These are phyloP conservation scores for Chlamydomonas reinhardtii DNA, from an alignment of 163 green algal genomes.

Conservation along the genomic window DNA sequence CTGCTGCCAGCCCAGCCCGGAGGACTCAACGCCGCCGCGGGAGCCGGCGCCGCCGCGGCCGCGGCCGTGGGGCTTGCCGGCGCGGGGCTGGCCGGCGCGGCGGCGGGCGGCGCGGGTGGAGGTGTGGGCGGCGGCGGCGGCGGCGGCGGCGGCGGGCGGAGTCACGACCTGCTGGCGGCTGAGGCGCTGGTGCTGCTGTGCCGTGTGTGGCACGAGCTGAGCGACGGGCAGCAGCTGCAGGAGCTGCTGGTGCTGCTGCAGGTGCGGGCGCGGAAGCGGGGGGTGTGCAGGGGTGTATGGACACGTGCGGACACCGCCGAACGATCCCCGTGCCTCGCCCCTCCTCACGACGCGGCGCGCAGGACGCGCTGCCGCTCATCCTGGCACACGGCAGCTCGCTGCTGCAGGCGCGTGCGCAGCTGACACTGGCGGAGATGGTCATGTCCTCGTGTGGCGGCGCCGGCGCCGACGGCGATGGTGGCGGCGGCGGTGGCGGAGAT, in stretches of 20 bases:
- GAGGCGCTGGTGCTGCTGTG: constrained; percentile 44
- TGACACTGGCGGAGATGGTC: constrained; percentile 61
- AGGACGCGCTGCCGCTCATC: constrained; percentile 64
- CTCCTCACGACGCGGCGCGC: too few species aligned
- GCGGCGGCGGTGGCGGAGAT: too few species aligned
- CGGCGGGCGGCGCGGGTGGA: not conserved
- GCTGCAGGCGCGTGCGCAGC: constrained; percentile 50
- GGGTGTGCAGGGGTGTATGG: not conserved
- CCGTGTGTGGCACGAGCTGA: constrained; percentile 37
- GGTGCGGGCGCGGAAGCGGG: not conserved
- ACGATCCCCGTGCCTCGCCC: too few species aligned
- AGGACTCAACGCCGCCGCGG: not conserved
- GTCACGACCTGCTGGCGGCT: constrained; percentile 32
- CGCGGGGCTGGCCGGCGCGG: not conserved
- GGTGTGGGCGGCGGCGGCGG: not conserved
- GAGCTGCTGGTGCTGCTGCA: constrained; percentile 50
- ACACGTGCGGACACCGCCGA: too few species aligned
- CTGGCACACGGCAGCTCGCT: constrained; percentile 63
- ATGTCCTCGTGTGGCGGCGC: constrained; percentile 13
- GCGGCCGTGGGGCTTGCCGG: not conserved
- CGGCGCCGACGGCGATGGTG: too few species aligned
- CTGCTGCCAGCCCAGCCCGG: constrained; percentile 39
- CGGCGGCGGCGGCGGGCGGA: not conserved
- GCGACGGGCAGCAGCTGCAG: constrained; percentile 35
- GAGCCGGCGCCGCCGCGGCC: not conserved